These are phyloP conservation scores for Pelagophyceae sp. DNA, from an alignment of 352 stramenopile species.

Conservation along the genomic window DNA sequence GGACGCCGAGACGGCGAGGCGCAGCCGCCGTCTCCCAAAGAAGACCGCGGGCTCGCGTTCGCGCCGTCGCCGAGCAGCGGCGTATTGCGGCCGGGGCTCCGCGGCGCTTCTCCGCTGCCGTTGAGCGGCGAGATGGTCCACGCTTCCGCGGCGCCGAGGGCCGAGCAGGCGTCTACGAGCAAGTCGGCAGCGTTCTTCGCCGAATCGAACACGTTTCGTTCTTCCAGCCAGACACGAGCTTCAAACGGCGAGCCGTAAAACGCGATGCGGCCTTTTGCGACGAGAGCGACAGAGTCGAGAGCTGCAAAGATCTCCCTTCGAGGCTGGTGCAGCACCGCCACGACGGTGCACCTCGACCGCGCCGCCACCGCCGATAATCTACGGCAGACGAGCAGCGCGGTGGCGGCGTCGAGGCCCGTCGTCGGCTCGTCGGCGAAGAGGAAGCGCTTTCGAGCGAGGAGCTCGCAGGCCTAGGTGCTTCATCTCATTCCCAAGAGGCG, in stretches of 20 bases:
- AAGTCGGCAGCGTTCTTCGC: background rate
- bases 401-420: slow-evolving; percentile 1
- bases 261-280: background rate
- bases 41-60: background rate
- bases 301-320: background rate
- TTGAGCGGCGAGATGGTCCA: background rate
- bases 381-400: background rate
- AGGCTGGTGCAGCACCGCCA: slow-evolving; percentile 1
- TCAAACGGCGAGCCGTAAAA: background rate
- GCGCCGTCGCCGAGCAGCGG: background rate
- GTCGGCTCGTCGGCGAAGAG: slow-evolving; percentile 12
- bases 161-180: background rate
- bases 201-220: background rate
- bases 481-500: no score
- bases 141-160: background rate
- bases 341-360: background rate
- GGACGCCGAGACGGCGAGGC: background rate
- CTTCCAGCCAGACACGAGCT: background rate
- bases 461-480: no score
- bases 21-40: no score
- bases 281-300: background rate
- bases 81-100: no score
- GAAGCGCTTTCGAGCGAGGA: background rate
- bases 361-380: background rate
- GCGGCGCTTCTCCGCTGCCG: no score